Evolutionary conservation across 805 yeast species (phyloP).

Genomic region (Brettanomyces naardenensis): DNA sequence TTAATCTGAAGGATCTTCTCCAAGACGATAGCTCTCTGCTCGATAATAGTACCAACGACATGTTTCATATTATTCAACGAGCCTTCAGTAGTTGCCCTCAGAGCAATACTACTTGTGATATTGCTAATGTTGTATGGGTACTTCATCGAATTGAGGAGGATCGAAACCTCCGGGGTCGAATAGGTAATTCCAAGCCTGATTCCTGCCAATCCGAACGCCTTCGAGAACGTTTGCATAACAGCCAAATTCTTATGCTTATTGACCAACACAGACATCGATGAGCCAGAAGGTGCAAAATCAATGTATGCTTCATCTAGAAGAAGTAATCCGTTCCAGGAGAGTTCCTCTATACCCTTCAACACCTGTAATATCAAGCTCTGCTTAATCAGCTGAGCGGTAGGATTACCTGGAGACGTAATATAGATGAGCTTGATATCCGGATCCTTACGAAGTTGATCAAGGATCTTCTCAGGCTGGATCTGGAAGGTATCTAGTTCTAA

Average conservation of each 20-base stretch:
- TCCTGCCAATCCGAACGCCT: constrained; percentile 95
- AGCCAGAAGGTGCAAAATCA: constrained; percentile 66
- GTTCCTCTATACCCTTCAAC: constrained; percentile 29
- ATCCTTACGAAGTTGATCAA: constrained; percentile 46
- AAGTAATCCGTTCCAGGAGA: constrained; percentile 64
- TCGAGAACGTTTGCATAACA: constrained; percentile 87
- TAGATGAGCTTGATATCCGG: constrained; percentile 64
- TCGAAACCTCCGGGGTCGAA: constrained; percentile 51
- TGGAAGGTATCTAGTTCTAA: constrained; percentile 60
- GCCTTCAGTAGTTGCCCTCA: constrained; percentile 55
- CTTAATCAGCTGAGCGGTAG: constrained; percentile 67
- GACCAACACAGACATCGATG: constrained; percentile 72
- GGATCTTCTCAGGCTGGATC: constrained; percentile 48
- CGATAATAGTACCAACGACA: constrained; percentile 40
- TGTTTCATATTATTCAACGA: constrained; percentile 54
- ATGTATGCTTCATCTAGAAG: constrained; percentile 94
- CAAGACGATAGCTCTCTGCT: constrained; percentile 50
- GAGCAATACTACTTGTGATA: constrained; percentile 67
- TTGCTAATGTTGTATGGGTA: constrained; percentile 93
- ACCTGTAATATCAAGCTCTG: constrained; percentile 40
- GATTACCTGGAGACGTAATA: constrained; percentile 95
- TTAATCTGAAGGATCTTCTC: constrained; percentile 45
- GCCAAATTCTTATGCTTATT: constrained; percentile 76
- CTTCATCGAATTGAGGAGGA: constrained; percentile 77
- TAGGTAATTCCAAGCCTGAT: constrained; percentile 81